A percentile compares a stretch with the other conserved stretches of the same genome.
Evolutionary conservation across 148 eudicot genomes (phyloP).

Genomic region (Spergularia bocconei): DNA sequence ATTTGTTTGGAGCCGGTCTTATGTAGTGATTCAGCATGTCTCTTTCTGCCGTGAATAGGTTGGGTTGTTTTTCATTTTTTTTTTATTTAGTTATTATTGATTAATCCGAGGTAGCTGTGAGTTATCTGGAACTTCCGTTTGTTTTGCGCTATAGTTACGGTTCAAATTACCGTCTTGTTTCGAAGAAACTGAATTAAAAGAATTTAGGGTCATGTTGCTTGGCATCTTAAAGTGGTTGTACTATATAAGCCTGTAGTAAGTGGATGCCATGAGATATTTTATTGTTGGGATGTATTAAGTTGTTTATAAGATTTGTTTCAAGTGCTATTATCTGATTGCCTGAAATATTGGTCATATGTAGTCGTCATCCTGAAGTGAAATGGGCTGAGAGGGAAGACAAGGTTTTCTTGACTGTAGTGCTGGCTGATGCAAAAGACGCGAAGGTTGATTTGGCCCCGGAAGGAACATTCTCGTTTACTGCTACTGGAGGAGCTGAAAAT

Average conservation of each 20-base stretch:
- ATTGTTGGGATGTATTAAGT: too few species aligned
- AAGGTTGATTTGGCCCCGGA: slow-evolving; percentile 83
- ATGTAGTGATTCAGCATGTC: neutral
- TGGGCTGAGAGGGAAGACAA: slow-evolving; percentile 95
- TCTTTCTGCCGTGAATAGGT: neutral
- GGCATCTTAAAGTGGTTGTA: neutral
- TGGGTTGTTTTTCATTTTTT: too few species aligned
- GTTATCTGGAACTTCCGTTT: too few species aligned
- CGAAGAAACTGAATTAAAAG: too few species aligned
- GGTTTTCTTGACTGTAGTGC: slow-evolving; percentile 66
- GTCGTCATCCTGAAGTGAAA: slow-evolving; percentile 93
- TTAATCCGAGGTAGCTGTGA: too few species aligned
- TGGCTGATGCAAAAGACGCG: slow-evolving; percentile 82
- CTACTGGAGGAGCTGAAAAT: slow-evolving; percentile 62
- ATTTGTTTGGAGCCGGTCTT: neutral
- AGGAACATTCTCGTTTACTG: slow-evolving; percentile 76
- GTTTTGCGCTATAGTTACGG: too few species aligned
- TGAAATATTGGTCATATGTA: slow-evolving; percentile 25
- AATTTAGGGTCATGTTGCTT: too few species aligned
- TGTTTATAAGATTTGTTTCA: neutral
- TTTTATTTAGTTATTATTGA: too few species aligned
- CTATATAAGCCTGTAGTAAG: neutral
- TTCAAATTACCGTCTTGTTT: too few species aligned
- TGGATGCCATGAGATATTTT: neutral
- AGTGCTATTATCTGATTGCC: neutral